phyloP scores from a whole-genome alignment of 192 early-diverging fungal genomes.

The Backusella morwellensis region DNA sequence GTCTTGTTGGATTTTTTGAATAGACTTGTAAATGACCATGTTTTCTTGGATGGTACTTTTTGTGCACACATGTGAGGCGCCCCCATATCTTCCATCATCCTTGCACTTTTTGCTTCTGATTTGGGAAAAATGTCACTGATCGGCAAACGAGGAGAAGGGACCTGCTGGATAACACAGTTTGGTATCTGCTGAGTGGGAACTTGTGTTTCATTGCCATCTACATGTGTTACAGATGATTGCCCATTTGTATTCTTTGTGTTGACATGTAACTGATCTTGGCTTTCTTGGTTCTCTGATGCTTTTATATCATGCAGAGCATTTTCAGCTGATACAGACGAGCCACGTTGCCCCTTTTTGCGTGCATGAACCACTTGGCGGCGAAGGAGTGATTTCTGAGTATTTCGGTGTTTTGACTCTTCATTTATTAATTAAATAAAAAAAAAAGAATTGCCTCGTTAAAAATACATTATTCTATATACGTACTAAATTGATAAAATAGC shows the following conservation, averaged over 20 bases:
- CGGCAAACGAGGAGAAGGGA: not conserved
- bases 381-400: constrained; percentile 4
- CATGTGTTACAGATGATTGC: not conserved
- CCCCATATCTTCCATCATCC: not conserved
- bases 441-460: not conserved
- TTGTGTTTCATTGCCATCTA: not conserved
- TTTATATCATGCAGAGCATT: not conserved
- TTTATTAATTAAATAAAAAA: not conserved
- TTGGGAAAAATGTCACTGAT: not conserved
- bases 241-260: not conserved
- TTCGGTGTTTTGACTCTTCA: constrained; percentile 6
- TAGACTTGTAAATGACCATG: not conserved
- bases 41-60: not conserved
- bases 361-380: not conserved
- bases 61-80: not conserved
- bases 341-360: not conserved
- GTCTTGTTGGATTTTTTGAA: not conserved
- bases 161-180: not conserved
- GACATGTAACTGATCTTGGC: not conserved
- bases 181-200: not conserved
- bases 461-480: not conserved
- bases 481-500: not conserved
- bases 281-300: not conserved
- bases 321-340: not conserved
- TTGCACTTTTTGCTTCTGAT: not conserved